Base-by-base conservation (phyloP, 2,329 filamentous ascomycete genomes). In the Epichloe typhina region DNA sequence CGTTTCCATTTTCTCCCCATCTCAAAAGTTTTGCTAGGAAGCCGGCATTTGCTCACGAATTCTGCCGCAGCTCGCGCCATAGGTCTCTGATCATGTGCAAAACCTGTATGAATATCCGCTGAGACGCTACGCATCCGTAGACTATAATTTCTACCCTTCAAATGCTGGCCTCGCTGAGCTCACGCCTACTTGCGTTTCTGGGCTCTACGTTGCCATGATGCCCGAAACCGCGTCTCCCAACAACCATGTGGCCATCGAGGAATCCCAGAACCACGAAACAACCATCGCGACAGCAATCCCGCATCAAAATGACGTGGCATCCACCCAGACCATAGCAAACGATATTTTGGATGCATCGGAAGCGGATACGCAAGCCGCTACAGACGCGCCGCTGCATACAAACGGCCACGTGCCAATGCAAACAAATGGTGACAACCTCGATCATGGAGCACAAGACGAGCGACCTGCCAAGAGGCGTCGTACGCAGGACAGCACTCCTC, bases 381-480 rank as follows among this genome's bases (percentile, higher is more conserved):
- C 53, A 19, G 55, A 58, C 52, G 61, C 60, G 58, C 57, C 54
- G 19, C 51, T 52, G 23, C 52, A 54, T 43, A 58, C 55, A n/a
- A 64, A 65, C 52, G 59, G 58, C 55, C 60, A 59, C 46, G 45
- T 48, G 43, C 70, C 54, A 68, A 68, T 51, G 71, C 73, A 38
- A 63, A 69, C 42, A 85, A 86, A 67, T 78, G 82, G 61, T 78
- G 79, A 55, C 78, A 77, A 64, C 62, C 75, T 53, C 67, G 68
- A 56, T 40, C 52, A 57, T 31, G 50, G 47, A 52, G 61, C 66
- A 55, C 66, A 67, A 47, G 67, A 71, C 44, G 74, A 72, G 53
- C 74, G 72, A 50, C 79, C 80, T 26, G 66, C 72, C 15, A 89
- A 89, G 67, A 80, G 84, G 63, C 82, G 81, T 55, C 81, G 81